phyloP scores from a whole-genome alignment of 768 basidiomycete genomes.

The Tylopilus sp. region DNA sequence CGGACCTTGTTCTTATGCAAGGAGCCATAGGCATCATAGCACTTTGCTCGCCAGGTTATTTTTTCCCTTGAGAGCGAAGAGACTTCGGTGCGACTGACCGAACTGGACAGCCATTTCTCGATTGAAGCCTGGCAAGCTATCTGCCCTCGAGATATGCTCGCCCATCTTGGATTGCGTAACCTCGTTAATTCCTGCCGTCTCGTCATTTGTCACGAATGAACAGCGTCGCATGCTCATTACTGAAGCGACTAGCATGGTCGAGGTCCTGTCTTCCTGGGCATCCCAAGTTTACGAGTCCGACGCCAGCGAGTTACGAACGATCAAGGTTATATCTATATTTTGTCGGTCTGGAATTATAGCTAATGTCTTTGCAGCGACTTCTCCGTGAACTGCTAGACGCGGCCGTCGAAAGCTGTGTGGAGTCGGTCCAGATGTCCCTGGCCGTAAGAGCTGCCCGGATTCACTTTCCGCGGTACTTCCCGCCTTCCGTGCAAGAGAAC shows the following conservation, averaged over 20 bases:
- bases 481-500: constrained; percentile 25
- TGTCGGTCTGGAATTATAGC: not conserved
- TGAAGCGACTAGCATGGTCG: constrained; percentile 17
- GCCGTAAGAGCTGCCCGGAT: constrained; percentile 45
- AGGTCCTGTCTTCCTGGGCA: constrained; percentile 17
- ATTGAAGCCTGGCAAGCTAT: constrained; percentile 22
- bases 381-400: constrained; percentile 34
- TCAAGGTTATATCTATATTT: constrained; percentile 18
- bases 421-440: constrained; percentile 40
- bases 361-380: constrained; percentile 22
- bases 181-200: constrained; percentile 14
- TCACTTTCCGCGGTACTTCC: constrained; percentile 43
- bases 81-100: not conserved
- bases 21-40: constrained; percentile 13
- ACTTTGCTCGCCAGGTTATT: constrained; percentile 24
- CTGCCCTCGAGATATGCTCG: constrained; percentile 18
- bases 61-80: not conserved
- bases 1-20: constrained; percentile 7
- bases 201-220: constrained; percentile 9
- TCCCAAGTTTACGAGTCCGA: not conserved
- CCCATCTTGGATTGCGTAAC: constrained; percentile 17
- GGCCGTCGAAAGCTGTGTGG: constrained; percentile 33
- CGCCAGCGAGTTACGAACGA: not conserved
- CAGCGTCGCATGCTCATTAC: constrained; percentile 21
- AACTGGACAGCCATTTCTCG: constrained; percentile 23